Evolutionary conservation across 2,329 filamentous ascomycete genomes (phyloP), one percentile per base, ranked within the genome.

Genomic region (Emergomyces pasteurianus): DNA sequence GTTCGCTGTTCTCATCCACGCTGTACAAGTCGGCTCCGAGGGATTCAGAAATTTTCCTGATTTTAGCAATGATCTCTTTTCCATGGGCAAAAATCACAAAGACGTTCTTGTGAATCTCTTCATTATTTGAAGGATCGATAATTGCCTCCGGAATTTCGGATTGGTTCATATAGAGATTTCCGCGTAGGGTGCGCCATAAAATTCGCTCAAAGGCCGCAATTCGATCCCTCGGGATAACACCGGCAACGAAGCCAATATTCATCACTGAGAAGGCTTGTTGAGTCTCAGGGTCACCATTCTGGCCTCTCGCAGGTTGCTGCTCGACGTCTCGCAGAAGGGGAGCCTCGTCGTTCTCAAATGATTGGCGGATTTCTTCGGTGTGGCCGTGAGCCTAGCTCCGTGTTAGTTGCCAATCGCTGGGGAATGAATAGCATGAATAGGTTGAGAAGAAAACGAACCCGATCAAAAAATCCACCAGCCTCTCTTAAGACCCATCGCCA

Each of bases 111-210:
- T 88, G 86, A 68, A 95, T 83, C 65, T 89, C 82, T 77, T 97
- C 92, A 73, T 97, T 96, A 78, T 85, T 96, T 72, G 88, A 83
- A 18, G 94, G 92, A 74, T 99, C 90, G 73, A 96, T 82, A 67
- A 99, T 87, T 43, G 90, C 86, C 74, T 99, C 92, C 8, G 91
- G 87, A 64, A 99, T 99, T 80, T 99, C 94, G 47, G 92, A 92
- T 80, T 99, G 95, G 78, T 99, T 99, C 94, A 99, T 99, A 82
- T 97, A 99, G 65, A 99, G 80, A 76, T 99, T 99, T 70, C 94
- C 94, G 74, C 94, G 90, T 49, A 99, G 84, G 0, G 95, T 96
- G 70, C 94, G 86, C 94, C 94, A 99, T 58, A 99, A 81, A 67
- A 99, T 99, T 62, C 94, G 88, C 79, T 99, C 95, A 72, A 99